These are phyloP conservation scores for Podila epigama DNA, from an alignment of 192 early-diverging fungal genomes.

Conservation along the genomic window DNA sequence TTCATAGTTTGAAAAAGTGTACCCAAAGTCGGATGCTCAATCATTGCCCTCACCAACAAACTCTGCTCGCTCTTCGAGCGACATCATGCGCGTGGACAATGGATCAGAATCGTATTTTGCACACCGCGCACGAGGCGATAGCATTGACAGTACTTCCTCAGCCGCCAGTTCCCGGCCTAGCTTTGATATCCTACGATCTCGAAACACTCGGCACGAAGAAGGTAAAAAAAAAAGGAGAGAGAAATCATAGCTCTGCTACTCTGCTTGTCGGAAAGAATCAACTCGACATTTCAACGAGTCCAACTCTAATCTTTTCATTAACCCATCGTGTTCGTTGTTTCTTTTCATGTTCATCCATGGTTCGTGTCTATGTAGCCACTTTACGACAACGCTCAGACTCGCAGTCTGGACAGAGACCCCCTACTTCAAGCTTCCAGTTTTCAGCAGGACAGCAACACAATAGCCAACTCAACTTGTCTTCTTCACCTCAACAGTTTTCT, in stretches of 20 bases:
- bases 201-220: slow-evolving; percentile 32
- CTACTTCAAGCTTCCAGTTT: slow-evolving; percentile 33
- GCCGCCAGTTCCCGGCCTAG: slow-evolving; percentile 28
- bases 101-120: slow-evolving; percentile 37
- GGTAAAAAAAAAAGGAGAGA: too few relatives aligned
- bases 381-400: slow-evolving; percentile 33
- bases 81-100: slow-evolving; percentile 28
- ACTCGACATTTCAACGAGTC: too few relatives aligned
- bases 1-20: slow-evolving; percentile 19
- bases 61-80: slow-evolving; percentile 49
- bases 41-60: slow-evolving; percentile 39
- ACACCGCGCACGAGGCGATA: slow-evolving; percentile 37
- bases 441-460: slow-evolving; percentile 26
- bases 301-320: too few relatives aligned
- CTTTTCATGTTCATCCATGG: background rate
- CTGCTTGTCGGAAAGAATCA: too few relatives aligned
- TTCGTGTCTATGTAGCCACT: slow-evolving; percentile 12
- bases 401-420: slow-evolving; percentile 19
- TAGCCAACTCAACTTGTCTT: background rate
- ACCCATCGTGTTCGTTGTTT: too few relatives aligned
- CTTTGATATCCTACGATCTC: slow-evolving; percentile 36
- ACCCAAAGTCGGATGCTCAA: slow-evolving; percentile 38
- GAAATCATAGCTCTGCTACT: too few relatives aligned
- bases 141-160: slow-evolving; percentile 32
- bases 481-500: slow-evolving; percentile 30